phyloP scores from a whole-genome alignment of 2,329 filamentous ascomycete species.

The Diaporthe nobilis region DNA sequence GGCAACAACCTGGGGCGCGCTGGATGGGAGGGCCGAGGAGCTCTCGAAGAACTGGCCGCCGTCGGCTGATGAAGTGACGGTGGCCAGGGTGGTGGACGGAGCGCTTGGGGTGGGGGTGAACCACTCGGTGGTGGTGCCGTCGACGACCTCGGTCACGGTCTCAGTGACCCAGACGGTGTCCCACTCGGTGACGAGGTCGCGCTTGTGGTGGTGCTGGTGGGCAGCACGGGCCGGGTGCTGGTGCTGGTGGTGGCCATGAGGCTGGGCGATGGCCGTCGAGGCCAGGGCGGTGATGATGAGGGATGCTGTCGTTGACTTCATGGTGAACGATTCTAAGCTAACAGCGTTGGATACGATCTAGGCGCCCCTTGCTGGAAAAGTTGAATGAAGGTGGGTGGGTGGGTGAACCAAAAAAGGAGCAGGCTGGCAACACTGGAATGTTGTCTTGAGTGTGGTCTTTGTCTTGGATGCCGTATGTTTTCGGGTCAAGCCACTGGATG shows the following conservation, averaged over 20 bases:
- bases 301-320: constrained; percentile 58
- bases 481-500: constrained; percentile 28
- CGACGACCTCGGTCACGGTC: constrained; percentile 64
- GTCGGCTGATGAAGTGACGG: constrained; percentile 45
- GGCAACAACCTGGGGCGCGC: constrained; percentile 49
- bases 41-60: constrained; percentile 52
- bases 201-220: constrained; percentile 58
- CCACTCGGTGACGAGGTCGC: constrained; percentile 61
- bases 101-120: constrained; percentile 52
- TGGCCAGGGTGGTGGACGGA: constrained; percentile 43
- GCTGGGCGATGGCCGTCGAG: constrained; percentile 64
- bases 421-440: constrained; percentile 36
- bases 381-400: constrained; percentile 39
- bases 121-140: constrained; percentile 63
- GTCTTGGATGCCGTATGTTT: constrained; percentile 28
- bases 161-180: constrained; percentile 66
- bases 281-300: constrained; percentile 58
- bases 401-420: constrained; percentile 33
- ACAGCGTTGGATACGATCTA: constrained; percentile 14
- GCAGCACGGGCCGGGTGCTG: constrained; percentile 48
- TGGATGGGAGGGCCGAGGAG: constrained; percentile 38
- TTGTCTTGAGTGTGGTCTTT: constrained; percentile 22
- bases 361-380: constrained; percentile 20
- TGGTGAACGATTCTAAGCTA: constrained; percentile 47
- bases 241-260: constrained; percentile 56